These are phyloP conservation scores for Lojkania enalia DNA, from an alignment of 2,329 filamentous ascomycete genomes.

Conservation along the genomic window DNA sequence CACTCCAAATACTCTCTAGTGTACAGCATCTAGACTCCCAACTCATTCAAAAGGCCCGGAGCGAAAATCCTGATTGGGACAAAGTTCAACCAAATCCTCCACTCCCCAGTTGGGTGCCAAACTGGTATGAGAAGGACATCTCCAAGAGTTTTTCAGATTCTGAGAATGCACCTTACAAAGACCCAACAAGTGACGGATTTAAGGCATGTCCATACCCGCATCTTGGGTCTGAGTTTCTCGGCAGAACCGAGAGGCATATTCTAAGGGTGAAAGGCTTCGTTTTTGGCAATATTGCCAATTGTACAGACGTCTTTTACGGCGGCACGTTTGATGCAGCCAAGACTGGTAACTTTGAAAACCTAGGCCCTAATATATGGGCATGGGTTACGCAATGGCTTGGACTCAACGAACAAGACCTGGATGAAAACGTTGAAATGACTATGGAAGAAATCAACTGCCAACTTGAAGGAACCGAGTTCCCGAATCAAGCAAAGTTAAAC, in stretches of 20 bases:
- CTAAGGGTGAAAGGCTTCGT: not conserved
- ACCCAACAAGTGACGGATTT: not conserved
- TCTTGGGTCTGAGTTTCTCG: not conserved
- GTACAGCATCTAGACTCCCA: not conserved
- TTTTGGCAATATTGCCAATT: not conserved
- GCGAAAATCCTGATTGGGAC: not conserved
- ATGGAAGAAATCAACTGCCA: too few relatives aligned
- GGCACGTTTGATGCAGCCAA: not conserved
- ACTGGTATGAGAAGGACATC: not conserved
- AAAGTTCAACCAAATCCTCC: not conserved
- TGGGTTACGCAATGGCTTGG: not conserved
- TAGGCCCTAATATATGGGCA: not conserved
- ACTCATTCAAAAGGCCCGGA: not conserved
- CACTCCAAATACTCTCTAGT: not conserved
- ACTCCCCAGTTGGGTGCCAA: not conserved
- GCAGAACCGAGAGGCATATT: not conserved
- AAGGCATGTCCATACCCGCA: not conserved
- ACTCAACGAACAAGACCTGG: not conserved
- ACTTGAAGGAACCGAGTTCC: too few relatives aligned
- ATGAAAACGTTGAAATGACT: not conserved
- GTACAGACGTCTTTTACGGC: not conserved
- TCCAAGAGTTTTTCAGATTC: not conserved
- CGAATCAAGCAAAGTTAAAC: not conserved
- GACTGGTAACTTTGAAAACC: not conserved
- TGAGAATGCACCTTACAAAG: not conserved